A percentile compares a stretch with the other conserved stretches of the same genome.
Conservation (phyloP, 2,329 filamentous ascomycete genomes). For the Myriosclerotinia scirpicola region DNA sequence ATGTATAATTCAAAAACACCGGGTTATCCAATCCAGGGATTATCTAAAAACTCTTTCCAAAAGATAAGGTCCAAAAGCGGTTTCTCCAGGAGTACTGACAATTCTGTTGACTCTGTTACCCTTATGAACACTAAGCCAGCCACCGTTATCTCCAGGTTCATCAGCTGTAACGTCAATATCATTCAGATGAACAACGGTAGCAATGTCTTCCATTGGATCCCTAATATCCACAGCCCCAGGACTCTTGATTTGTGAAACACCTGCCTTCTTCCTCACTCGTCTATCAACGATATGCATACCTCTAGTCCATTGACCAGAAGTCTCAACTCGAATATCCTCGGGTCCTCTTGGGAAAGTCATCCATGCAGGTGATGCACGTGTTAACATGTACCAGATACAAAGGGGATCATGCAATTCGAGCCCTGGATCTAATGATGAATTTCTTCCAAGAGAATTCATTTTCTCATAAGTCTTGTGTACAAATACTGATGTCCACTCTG, state of each 20-base stretch:
- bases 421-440: conserved; percentile 54
- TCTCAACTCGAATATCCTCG: conserved; percentile 89
- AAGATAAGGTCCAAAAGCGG: conserved; percentile 64
- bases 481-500: conserved; percentile 71
- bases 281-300: conserved; percentile 87
- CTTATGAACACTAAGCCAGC: conserved; percentile 71
- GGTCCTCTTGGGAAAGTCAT: conserved; percentile 53
- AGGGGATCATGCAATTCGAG: conserved; percentile 73
- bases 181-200: conserved; percentile 40
- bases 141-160: conserved; percentile 67
- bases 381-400: conserved; percentile 76
- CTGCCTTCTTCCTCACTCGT: conserved; percentile 57
- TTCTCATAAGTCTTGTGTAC: conserved; percentile 69
- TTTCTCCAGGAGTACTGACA: conserved; percentile 65
- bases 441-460: conserved; percentile 62
- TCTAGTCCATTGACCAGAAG: conserved; percentile 87
- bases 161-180: conserved; percentile 51
- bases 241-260: conserved; percentile 39
- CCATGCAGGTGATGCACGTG: conserved; percentile 58
- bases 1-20: conserved; percentile 9
- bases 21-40: not conserved
- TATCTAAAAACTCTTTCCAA: conserved; percentile 56
- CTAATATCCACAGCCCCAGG: conserved; percentile 40
- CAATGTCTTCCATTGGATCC: conserved; percentile 41
- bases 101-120: conserved; percentile 82